Percentiles rank a stretch among this genome's conserved stretches.
Conservation (phyloP, 2,329 filamentous ascomycete species). For the Ascosphaera aggregata region DNA sequence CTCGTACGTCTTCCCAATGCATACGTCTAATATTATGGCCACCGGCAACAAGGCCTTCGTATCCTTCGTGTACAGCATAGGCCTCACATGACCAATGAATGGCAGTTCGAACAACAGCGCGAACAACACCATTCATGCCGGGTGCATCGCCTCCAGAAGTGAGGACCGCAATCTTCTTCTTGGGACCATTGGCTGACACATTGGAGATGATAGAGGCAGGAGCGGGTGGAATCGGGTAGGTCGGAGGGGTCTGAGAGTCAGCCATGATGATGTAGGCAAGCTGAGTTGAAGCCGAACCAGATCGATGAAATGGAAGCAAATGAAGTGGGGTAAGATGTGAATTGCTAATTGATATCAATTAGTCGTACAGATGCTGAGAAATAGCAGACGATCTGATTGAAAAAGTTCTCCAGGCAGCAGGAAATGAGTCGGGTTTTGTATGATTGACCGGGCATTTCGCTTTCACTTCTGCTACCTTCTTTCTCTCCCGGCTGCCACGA, state of each 20-base stretch:
- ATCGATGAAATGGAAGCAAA: background rate
- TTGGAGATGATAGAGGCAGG: background rate
- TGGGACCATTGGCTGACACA: background rate
- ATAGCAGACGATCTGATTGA: background rate
- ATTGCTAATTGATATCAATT: no score
- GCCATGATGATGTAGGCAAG: constrained; percentile 11
- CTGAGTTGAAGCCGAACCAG: background rate
- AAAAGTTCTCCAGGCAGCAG: background rate
- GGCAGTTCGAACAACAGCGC: constrained; percentile 76
- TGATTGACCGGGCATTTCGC: background rate
- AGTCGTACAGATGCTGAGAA: background rate
- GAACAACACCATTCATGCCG: constrained; percentile 81
- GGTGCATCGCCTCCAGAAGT: constrained; percentile 87
- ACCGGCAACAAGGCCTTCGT: constrained; percentile 81
- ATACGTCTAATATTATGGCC: constrained; percentile 72
- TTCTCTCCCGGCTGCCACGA: background rate
- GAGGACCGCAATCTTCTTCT: constrained; percentile 50
- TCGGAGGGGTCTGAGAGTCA: constrained; percentile 20
- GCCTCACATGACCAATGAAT: constrained; percentile 64
- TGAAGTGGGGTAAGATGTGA: background rate
- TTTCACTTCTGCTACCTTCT: no score
- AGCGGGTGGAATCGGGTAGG: background rate
- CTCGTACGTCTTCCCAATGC: constrained; percentile 82
- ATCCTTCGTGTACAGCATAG: constrained; percentile 75
- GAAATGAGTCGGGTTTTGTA: background rate